These are phyloP conservation scores for Kodamaea plutei DNA, from an alignment of 1,139 yeast species.

Conservation along the genomic window DNA sequence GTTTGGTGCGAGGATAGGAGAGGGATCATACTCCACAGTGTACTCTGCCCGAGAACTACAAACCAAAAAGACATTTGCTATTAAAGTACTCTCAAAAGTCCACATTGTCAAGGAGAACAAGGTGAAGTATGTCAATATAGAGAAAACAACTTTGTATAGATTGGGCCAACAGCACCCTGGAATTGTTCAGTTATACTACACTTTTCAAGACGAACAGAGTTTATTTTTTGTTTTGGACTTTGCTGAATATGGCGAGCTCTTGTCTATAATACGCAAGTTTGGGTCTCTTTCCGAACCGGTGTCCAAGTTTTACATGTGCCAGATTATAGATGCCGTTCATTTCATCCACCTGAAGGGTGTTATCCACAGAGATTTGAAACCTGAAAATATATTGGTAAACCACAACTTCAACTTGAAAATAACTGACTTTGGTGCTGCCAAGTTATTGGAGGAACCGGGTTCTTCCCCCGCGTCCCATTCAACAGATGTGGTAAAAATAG, in stretches of 20 bases:
- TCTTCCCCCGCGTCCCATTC: neutral
- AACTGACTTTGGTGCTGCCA: constrained; percentile 99
- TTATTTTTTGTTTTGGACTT: constrained; percentile 72
- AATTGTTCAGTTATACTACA: constrained; percentile 66
- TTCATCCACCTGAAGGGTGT: constrained; percentile 84
- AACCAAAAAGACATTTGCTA: constrained; percentile 60
- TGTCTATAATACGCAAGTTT: constrained; percentile 54
- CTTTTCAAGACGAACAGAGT: constrained; percentile 73
- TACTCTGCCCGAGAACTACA: constrained; percentile 60
- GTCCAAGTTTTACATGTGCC: constrained; percentile 54
- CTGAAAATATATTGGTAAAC: constrained; percentile 85
- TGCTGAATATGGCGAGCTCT: constrained; percentile 76
- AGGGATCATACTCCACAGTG: constrained; percentile 80
- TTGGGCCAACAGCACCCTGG: constrained; percentile 65
- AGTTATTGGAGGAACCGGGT: constrained; percentile 46
- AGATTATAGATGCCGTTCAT: constrained; percentile 79
- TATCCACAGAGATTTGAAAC: constrained; percentile 91
- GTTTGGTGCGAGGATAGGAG: constrained; percentile 70
- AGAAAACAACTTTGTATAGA: constrained; percentile 68
- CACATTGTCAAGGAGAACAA: constrained; percentile 77
- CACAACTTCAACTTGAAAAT: constrained; percentile 76
- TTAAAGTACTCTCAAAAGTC: constrained; percentile 67
- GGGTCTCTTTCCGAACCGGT: constrained; percentile 56
- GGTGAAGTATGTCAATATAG: constrained; percentile 75
- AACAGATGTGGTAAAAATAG: constrained; percentile 29